Conservation (phyloP, 176 grass and related monocot genomes). For the Tillandsia leiboldiana region DNA sequence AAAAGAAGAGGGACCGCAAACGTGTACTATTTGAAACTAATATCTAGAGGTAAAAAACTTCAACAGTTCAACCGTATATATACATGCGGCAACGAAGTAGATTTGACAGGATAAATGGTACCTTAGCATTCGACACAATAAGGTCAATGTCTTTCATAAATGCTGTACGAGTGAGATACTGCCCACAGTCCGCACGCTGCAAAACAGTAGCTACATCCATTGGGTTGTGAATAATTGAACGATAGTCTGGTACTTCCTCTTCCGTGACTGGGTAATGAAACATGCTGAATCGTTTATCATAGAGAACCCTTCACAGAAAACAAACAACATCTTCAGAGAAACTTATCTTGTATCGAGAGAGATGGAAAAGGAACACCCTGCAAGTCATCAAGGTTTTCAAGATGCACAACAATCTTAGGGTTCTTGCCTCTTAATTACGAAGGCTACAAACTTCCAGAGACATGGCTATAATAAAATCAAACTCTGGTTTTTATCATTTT, state of each 20-base stretch:
- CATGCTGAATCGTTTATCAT: slow-evolving; percentile 81
- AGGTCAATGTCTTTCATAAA: slow-evolving; percentile 92
- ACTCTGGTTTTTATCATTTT: too few relatives aligned
- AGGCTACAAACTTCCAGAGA: too few relatives aligned
- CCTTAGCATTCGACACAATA: slow-evolving; percentile 92
- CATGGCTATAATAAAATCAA: too few relatives aligned
- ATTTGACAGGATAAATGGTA: slow-evolving; percentile 20
- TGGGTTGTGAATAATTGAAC: slow-evolving; percentile 62
- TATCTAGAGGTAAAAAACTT: not conserved
- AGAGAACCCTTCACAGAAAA: slow-evolving; percentile 60
- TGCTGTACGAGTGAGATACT: slow-evolving; percentile 45
- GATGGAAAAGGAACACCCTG: slow-evolving; percentile 6
- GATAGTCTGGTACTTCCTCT: slow-evolving; percentile 89
- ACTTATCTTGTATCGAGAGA: slow-evolving; percentile 2
- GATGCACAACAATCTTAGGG: not conserved
- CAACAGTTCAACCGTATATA: slow-evolving; percentile 7
- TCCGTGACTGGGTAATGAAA: slow-evolving; percentile 92
- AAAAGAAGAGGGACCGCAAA: too few relatives aligned
- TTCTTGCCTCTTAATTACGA: not conserved
- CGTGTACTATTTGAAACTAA: not conserved
- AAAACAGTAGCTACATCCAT: slow-evolving; percentile 97
- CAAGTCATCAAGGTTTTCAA: not conserved
- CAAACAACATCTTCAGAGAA: slow-evolving; percentile 10
- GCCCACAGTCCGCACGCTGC: slow-evolving; percentile 78
- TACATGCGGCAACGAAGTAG: slow-evolving; percentile 4